Base-by-base conservation (phyloP, 495 filamentous ascomycete genomes). In the Penicillium cataractarum region DNA sequence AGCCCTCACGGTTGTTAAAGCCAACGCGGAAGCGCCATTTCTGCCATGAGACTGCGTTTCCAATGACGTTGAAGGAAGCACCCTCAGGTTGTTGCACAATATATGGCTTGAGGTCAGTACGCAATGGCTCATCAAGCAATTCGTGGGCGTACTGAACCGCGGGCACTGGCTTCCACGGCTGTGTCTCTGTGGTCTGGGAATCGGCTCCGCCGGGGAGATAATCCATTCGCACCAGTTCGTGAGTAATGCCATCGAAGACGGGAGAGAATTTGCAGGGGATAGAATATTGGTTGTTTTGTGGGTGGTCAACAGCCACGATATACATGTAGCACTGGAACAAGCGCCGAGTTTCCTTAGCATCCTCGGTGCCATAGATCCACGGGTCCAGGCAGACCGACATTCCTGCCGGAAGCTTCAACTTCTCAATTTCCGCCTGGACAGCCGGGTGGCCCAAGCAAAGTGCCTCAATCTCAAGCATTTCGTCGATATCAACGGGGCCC, bases 31-130 rank as follows among this genome's bases (percentile, higher is more conserved):
- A 88, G 7, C 76, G 73, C 88, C 88, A 90, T 66, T 90, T 90
- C 75, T 90, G 87, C 88, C 88, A 90, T 27, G 69, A 74, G 1
- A 79, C 73, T 4, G 71, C 68, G 63, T 78, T 77, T 1, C 73
- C 76, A 7, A 67, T 55, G 8, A 77, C 72, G 42, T 48, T 74
- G 73, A 95, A 96, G 10, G 88, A 91, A 10, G 87, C 83, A 1
- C 92, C 92, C 62, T 93, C 83, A 0, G 92, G 92, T 66, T 95
- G 92, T 42, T 87, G 75, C 0, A 95, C 86, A 22, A 89, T 85
- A 57, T 93, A 80, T 3, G 92, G 91, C 76, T 94, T 94, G 33
- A 95, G 71, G 69, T 92, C 84, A 49, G 80, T 84, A 31, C 82
- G 74, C 22, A 78, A 44, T 2, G 72, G 67, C 53, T 75, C 71